A percentile compares a stretch with the other conserved stretches of the same genome.
Conservation (phyloP, 768 basidiomycete species). For the Suillus variegatus region DNA sequence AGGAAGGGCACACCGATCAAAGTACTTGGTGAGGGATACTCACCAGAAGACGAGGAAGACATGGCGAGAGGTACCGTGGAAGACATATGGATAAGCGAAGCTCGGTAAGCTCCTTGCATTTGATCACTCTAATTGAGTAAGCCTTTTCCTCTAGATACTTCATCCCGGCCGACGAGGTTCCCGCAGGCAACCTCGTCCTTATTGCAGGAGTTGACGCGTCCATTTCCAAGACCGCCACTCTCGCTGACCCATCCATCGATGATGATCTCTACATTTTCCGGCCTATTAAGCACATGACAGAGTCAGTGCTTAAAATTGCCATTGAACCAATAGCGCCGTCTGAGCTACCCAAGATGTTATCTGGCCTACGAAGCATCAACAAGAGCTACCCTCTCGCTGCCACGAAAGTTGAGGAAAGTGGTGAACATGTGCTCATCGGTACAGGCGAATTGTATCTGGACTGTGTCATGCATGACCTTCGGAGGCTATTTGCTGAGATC, state of each 20-base stretch:
- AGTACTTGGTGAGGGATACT: slow-evolving; percentile 97
- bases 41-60: slow-evolving; percentile 99
- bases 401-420: slow-evolving; percentile 98
- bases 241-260: slow-evolving; percentile 68
- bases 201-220: slow-evolving; percentile 93
- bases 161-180: slow-evolving; percentile 84
- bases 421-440: slow-evolving; percentile 95
- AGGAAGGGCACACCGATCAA: slow-evolving; percentile 83
- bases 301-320: slow-evolving; percentile 96
- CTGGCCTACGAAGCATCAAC: slow-evolving; percentile 94
- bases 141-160: slow-evolving; percentile 65
- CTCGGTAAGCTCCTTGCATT: slow-evolving; percentile 56
- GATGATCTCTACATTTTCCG: slow-evolving; percentile 95
- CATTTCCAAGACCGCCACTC: slow-evolving; percentile 93
- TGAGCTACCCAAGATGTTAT: slow-evolving; percentile 98
- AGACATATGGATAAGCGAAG: slow-evolving; percentile 88
- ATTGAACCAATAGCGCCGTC: slow-evolving; percentile 98
- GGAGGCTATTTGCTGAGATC: slow-evolving; percentile 92
- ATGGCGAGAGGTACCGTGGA: slow-evolving; percentile 87
- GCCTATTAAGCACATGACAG: slow-evolving; percentile 95
- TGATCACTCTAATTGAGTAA: background rate
- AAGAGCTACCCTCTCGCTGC: slow-evolving; percentile 94
- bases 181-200: slow-evolving; percentile 91
- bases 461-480: slow-evolving; percentile 94
- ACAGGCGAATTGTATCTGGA: slow-evolving; percentile 98